These are phyloP conservation scores for Pistacia vera DNA, from an alignment of 345 rosid species.

Conservation along the genomic window DNA sequence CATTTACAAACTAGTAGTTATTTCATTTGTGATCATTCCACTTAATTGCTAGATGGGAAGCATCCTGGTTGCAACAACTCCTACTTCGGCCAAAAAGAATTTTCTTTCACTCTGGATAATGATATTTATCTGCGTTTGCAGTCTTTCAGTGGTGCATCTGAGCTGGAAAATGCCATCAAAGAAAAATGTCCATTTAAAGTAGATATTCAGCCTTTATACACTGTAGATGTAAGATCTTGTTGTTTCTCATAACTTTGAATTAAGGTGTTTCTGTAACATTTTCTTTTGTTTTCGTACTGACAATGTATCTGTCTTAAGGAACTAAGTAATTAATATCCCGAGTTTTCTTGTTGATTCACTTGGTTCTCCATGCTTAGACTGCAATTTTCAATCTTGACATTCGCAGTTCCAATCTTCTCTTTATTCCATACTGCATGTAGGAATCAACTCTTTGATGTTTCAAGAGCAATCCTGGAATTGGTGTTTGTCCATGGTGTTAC, in stretches of 20 bases:
- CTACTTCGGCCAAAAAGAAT: conserved; percentile 77
- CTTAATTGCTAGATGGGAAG: conserved; percentile 66
- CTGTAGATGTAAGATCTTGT: conserved; percentile 61
- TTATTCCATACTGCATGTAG: neutral
- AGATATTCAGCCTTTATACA: conserved; percentile 89
- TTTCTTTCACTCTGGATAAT: conserved; percentile 81
- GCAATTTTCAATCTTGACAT: neutral
- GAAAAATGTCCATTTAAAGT: conserved; percentile 77
- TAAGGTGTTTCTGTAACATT: neutral
- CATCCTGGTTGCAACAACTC: conserved; percentile 87
- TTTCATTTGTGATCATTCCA: neutral
- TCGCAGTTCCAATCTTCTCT: neutral
- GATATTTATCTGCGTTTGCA: conserved; percentile 74
- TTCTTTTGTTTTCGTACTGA: neutral
- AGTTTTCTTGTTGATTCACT: neutral
- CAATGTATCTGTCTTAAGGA: neutral
- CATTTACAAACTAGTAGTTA: neutral
- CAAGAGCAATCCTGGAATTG: neutral
- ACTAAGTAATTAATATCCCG: neutral
- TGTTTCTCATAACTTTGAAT: no score
- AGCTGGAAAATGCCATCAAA: conserved; percentile 64
- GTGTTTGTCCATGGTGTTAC: neutral
- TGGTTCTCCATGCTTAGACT: neutral
- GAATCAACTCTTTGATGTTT: neutral
- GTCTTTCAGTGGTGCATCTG: conserved; percentile 63